Percentiles rank a stretch among this genome's conserved stretches.
Evolutionary conservation across 306 rosid species (phyloP).

Genomic region (Begonia peltatifolia): DNA sequence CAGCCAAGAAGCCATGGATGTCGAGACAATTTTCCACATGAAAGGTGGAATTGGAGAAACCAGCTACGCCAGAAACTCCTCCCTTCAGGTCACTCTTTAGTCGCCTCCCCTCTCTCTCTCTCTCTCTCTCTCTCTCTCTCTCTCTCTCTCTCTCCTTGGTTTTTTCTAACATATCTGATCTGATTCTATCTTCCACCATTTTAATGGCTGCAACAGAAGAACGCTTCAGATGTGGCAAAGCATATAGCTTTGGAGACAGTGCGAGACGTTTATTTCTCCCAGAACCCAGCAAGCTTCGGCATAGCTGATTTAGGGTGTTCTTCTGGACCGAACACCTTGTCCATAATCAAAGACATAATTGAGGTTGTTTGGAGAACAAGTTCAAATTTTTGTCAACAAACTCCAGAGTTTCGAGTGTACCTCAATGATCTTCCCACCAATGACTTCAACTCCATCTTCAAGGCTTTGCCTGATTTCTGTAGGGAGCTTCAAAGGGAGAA

Average conservation of each 20-base stretch:
- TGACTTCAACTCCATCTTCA: constrained; percentile 90
- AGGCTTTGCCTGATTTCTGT: constrained; percentile 71
- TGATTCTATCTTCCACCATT: not conserved
- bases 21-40: constrained; percentile 73
- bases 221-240: constrained; percentile 64
- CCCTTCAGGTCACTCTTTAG: constrained; percentile 43
- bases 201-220: constrained; percentile 35
- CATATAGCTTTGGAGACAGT: constrained; percentile 57
- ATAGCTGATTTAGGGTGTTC: constrained; percentile 94
- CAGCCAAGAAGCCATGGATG: constrained; percentile 37
- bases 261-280: constrained; percentile 37
- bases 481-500: constrained; percentile 25
- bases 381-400: constrained; percentile 22
- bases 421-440: constrained; percentile 91
- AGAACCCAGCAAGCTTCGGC: constrained; percentile 58
- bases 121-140: not conserved
- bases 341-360: constrained; percentile 63
- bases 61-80: constrained; percentile 87
- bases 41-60: constrained; percentile 70
- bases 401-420: constrained; percentile 53
- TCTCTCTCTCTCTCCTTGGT: not conserved
- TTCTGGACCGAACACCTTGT: constrained; percentile 70
- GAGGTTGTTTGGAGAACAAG: constrained; percentile 36
- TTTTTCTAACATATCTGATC: not conserved
- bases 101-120: not conserved